phyloP scores from a whole-genome alignment of 1,284 basidiomycete genomes.

The Peniophora sp. region DNA sequence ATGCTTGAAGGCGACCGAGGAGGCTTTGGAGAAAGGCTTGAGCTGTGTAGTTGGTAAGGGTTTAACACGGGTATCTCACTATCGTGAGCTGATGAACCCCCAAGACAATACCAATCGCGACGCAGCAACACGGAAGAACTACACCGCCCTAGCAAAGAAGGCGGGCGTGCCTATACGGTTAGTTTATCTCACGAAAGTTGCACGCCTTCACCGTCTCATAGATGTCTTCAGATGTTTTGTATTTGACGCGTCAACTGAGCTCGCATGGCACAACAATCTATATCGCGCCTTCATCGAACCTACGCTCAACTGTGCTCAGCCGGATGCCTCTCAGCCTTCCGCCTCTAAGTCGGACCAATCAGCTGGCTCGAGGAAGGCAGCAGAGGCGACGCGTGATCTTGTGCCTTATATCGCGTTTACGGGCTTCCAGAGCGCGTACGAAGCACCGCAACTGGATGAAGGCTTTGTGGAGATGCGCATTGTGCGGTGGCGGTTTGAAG shows the following conservation, averaged over 20 bases:
- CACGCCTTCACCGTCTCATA: not conserved
- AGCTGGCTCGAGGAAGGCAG: too few species aligned
- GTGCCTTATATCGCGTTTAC: slow-evolving; percentile 62
- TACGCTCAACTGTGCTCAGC: slow-evolving; percentile 25
- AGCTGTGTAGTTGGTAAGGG: slow-evolving; percentile 76
- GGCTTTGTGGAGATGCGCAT: slow-evolving; percentile 71
- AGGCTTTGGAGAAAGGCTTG: slow-evolving; percentile 45
- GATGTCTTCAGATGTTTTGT: slow-evolving; percentile 49
- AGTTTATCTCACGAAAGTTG: slow-evolving; percentile 5
- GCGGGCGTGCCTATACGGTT: slow-evolving; percentile 51
- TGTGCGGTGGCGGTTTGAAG: slow-evolving; percentile 77
- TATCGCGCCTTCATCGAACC: slow-evolving; percentile 68
- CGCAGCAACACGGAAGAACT: slow-evolving; percentile 55
- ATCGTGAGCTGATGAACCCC: not conserved
- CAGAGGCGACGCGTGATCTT: slow-evolving; percentile 41
- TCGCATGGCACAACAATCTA: slow-evolving; percentile 87
- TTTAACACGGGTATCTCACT: not conserved
- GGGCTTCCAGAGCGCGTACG: slow-evolving; percentile 52
- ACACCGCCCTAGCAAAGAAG: slow-evolving; percentile 58
- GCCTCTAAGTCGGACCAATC: not conserved
- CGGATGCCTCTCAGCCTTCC: slow-evolving; percentile 15
- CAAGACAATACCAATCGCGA: slow-evolving; percentile 87
- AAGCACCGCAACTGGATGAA: slow-evolving; percentile 60
- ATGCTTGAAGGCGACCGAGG: slow-evolving; percentile 62
- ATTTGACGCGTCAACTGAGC: slow-evolving; percentile 65